Base-by-base conservation (phyloP, 352 stramenopile species). In the Globisporangium carolinianum region DNA sequence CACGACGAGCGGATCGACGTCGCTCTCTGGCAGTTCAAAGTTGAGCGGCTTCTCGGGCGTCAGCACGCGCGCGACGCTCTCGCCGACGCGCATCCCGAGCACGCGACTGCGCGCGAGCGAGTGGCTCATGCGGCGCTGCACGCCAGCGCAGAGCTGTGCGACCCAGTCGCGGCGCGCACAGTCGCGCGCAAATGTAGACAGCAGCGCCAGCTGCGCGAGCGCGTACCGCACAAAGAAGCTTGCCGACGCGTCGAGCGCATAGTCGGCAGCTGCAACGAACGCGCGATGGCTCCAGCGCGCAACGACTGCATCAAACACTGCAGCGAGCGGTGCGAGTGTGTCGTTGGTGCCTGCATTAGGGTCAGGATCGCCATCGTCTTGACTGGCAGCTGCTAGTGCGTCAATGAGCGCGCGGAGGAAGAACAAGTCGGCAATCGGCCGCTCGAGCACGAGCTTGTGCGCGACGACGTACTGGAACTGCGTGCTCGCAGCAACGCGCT, bases 121-220 rank as follows among this genome's bases (percentile, higher is more conserved):
- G 53, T 89, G 75, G 7, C 59, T 68, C 75, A 91, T 87, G 66
- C 89, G 79, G 11, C 75, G 65, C 67, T 91, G 82, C 3, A 91
- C 75, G 11, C 82, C 82, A 56, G 86, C 83, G 56, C 79, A 89
- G 11, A 91, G 47, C 59, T 83, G 83, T 17, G 75, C 69, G 11
- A 76, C 76, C 79, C 82, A 91, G 48, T 86, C 75, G 24, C 66
- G 67, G 4, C 75, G 17, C 7, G 7, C 7, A 32, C 17, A 4
- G 4, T 49, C 5, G 8, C 5, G 39, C 3, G 41, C 52, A n/a
- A 83, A 76, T 37, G 47, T 37, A 12, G 42, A 62, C 53, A 18
- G 50, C 18, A 6, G 61, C 37, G 64, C 52, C 14, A 91, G 54
- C 24, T 61, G 60, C 6, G 61, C 58, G 43, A 90, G 62, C n/a